Base-by-base conservation (phyloP, 116 monocot species). In the Zostera marina region DNA sequence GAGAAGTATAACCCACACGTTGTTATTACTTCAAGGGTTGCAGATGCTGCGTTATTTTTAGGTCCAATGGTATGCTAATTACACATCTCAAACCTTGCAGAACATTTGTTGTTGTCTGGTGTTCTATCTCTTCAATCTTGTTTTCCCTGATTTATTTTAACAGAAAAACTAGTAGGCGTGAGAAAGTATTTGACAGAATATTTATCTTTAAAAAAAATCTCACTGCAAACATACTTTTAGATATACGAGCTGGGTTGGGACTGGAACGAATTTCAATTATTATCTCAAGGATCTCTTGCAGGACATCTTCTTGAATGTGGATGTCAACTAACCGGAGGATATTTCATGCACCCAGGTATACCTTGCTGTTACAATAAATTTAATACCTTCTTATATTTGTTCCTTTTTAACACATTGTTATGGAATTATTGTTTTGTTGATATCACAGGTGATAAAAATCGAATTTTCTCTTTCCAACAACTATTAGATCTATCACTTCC, bases 221-320 rank as follows among this genome's bases (percentile, higher is more conserved):
- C 17, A 49, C 4, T 17, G 20, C 15, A 15, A 49, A 7, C 8
- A n/a, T 40, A 59, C 54, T 11, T 40, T 59, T 62, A 94, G 96
- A 82, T 96, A 11, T 96, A 82, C 56, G 96, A 96, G 80, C 74
- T 96, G 56, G 96, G 96, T 68, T 96, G 96, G 96, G 77, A 82
- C 65, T 85, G 85, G 85, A 76, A 83, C 80, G 85, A 96, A 23
- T 78, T 58, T 22, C 44, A 70, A 62, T 59, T 59, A 22, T 70
- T 96, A 48, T 85, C 96, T 54, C 76, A 96, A 73, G 96, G 96
- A 26, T 53, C 83, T 47, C 60, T 96, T 56, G 89, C 80, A 70
- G 85, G 82, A 24, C 96, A 89, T 81, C 89, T 96, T 70, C 70
- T 96, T 55, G 96, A 96, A 23, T 96, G 96, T 76, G 96, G 96